phyloP scores from a whole-genome alignment of 2,329 filamentous ascomycete genomes.

The Xylaria sp. region DNA sequence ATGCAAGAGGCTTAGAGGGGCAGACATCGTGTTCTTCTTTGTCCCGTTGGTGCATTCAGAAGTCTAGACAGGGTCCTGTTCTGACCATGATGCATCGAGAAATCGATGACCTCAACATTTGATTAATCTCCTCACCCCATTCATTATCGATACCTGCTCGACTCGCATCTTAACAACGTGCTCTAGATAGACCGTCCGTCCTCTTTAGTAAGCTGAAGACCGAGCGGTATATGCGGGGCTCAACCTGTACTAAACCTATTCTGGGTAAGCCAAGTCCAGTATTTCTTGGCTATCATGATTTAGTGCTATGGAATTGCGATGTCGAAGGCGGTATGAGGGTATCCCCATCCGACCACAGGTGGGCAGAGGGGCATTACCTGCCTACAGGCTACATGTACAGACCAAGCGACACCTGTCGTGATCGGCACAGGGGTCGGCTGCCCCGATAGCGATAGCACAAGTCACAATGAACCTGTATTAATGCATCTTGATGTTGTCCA shows the following conservation, averaged over 20 bases:
- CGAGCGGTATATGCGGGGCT: background rate
- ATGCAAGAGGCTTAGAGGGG: background rate
- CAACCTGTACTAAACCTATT: conserved; percentile 27
- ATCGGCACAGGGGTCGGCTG: conserved; percentile 43
- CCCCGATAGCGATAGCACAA: conserved; percentile 8
- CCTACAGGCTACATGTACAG: background rate
- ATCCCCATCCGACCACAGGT: conserved; percentile 25
- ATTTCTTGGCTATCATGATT: conserved; percentile 2
- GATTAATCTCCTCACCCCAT: background rate
- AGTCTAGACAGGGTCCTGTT: background rate
- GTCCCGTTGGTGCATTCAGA: background rate
- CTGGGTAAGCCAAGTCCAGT: conserved; percentile 19
- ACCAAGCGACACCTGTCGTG: conserved; percentile 26
- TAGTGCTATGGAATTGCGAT: background rate
- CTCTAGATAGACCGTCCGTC: background rate
- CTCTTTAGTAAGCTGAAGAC: background rate
- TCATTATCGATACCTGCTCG: conserved; percentile 14
- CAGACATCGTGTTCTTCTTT: background rate
- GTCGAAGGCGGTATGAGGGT: background rate
- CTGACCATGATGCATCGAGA: background rate
- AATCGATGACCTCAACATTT: conserved; percentile 31
- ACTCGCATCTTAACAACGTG: background rate
- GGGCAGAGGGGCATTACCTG: background rate
- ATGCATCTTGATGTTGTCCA: conserved; percentile 15
- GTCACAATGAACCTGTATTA: conserved; percentile 18